Conservation (phyloP, 495 filamentous ascomycete genomes). For the Penicillium canescens region DNA sequence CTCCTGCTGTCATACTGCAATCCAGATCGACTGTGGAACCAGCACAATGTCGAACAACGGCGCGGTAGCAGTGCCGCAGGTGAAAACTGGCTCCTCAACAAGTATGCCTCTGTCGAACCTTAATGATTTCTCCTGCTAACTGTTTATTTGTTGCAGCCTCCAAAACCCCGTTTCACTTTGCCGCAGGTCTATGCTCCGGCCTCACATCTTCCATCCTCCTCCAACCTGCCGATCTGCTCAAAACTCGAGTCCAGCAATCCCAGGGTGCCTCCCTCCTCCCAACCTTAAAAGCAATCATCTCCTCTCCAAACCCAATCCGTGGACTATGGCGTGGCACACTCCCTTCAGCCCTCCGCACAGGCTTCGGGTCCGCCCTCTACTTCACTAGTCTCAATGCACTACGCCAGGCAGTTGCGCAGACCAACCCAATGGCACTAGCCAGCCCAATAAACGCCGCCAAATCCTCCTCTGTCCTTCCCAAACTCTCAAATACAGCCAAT, state of each 20-base stretch:
- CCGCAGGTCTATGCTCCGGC: conserved; percentile 84
- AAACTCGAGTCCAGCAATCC: conserved; percentile 81
- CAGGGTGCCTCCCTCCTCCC: conserved; percentile 63
- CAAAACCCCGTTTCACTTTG: conserved; percentile 74
- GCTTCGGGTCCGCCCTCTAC: conserved; percentile 90
- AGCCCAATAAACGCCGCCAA: conserved; percentile 16
- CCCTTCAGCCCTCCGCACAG: conserved; percentile 88
- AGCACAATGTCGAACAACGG: conserved; percentile 39
- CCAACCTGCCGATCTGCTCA: conserved; percentile 95
- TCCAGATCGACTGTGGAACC: background rate
- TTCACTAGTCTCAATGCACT: conserved; percentile 86
- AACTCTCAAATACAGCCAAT: conserved; percentile 83
- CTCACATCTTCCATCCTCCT: conserved; percentile 84
- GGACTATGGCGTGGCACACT: conserved; percentile 94
- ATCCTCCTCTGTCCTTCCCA: conserved; percentile 75
- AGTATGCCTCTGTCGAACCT: conserved; percentile 17
- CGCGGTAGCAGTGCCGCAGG: conserved; percentile 32
- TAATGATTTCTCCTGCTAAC: conserved; percentile 3
- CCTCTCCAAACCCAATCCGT: conserved; percentile 60
- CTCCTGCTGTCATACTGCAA: background rate
- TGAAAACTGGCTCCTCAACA: conserved; percentile 33
- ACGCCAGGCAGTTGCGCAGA: conserved; percentile 64
- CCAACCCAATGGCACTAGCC: conserved; percentile 24
- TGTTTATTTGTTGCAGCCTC: conserved; percentile 28
- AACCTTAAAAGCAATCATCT: conserved; percentile 69